phyloP scores from a whole-genome alignment of 768 basidiomycete species.

The Naganishia onofrii region DNA sequence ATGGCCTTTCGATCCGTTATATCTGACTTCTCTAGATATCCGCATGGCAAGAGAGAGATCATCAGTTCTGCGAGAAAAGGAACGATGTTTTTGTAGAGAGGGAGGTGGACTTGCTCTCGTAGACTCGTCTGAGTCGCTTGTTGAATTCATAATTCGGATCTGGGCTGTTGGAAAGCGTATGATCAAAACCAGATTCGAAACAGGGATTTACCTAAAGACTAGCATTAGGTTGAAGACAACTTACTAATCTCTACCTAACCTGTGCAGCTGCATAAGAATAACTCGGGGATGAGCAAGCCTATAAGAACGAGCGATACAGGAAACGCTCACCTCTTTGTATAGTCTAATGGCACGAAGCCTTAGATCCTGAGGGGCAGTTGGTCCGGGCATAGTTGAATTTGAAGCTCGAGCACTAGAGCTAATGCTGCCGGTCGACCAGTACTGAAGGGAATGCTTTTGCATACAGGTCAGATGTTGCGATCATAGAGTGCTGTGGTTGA shows the following conservation, averaged over 20 bases:
- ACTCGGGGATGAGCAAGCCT: not conserved
- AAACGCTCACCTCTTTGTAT: constrained; percentile 48
- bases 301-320: not conserved
- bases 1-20: constrained; percentile 44
- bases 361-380: constrained; percentile 11
- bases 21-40: constrained; percentile 45
- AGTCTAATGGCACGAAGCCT: constrained; percentile 48
- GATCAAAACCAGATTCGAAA: not conserved
- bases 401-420: too few species aligned
- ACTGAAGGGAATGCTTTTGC: too few species aligned
- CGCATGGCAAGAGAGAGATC: not conserved
- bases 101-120: constrained; percentile 43
- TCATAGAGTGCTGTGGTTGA: too few species aligned
- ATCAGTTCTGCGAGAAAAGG: not conserved
- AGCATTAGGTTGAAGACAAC: constrained; percentile 2
- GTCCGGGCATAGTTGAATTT: constrained; percentile 8
- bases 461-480: too few species aligned
- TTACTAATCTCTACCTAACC: constrained; percentile 48
- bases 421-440: too few species aligned
- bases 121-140: constrained; percentile 47
- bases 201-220: not conserved
- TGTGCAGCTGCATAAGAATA: constrained; percentile 37
- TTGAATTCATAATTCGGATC: constrained; percentile 51
- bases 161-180: constrained; percentile 35
- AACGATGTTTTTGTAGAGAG: not conserved